Conservation (phyloP, 2,329 filamentous ascomycete genomes). For the Sporothrix sp. region DNA sequence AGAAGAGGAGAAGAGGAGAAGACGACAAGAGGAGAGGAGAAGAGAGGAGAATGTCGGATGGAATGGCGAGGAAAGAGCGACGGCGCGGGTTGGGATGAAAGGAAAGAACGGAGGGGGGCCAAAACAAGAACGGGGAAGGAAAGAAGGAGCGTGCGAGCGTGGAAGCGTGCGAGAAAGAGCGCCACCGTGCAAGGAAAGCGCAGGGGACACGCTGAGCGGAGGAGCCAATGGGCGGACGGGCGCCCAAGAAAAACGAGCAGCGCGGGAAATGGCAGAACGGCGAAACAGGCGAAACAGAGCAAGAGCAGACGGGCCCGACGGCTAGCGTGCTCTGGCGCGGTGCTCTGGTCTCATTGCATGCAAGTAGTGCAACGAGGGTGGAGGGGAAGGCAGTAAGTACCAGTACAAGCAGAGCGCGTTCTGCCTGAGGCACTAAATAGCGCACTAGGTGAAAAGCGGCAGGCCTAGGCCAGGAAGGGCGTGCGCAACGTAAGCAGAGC, state of each 20-base stretch:
- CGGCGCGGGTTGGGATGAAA: neutral
- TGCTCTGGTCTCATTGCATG: conserved; percentile 11
- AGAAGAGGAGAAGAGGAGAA: neutral
- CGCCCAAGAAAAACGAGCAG: conserved; percentile 4
- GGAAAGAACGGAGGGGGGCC: conserved; percentile 10
- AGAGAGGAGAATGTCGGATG: neutral
- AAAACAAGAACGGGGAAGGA: conserved; percentile 12
- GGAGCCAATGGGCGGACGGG: conserved; percentile 9
- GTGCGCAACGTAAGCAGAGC: too few relatives aligned
- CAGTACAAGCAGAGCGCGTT: conserved; percentile 2
- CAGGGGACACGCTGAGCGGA: conserved; percentile 9
- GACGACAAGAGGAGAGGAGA: neutral
- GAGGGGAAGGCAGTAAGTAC: neutral
- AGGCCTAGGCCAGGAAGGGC: too few relatives aligned
- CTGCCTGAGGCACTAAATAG: conserved; percentile 5
- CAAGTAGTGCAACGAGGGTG: neutral
- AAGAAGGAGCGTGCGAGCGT: neutral
- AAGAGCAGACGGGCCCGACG: conserved; percentile 11
- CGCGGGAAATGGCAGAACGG: conserved; percentile 3
- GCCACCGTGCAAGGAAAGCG: conserved; percentile 2
- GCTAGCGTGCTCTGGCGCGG: conserved; percentile 17
- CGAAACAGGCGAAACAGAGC: conserved; percentile 7
- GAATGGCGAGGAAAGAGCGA: conserved; percentile 1
- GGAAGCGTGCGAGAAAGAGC: conserved; percentile 4
- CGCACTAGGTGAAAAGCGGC: neutral